A percentile compares a stretch with the other conserved stretches of the same genome.
phyloP scores from a whole-genome alignment of 2,329 filamentous ascomycete genomes.

The Diaporthe amygdali region DNA sequence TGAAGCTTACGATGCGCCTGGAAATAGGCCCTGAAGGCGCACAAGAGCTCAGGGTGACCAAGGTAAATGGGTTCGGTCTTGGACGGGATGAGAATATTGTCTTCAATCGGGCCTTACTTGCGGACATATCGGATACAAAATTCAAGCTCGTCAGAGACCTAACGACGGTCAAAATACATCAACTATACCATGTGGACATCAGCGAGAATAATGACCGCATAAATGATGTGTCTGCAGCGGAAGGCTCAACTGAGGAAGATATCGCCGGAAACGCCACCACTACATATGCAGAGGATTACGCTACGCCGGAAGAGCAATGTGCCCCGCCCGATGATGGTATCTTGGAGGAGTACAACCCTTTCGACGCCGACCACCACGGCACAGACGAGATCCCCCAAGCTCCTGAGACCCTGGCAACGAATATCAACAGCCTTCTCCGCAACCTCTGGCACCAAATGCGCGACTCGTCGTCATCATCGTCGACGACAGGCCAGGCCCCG shows the following conservation, averaged over 20 bases:
- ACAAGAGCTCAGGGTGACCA: conserved; percentile 72
- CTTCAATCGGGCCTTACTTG: conserved; percentile 76
- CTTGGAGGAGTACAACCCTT: background rate
- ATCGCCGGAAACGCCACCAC: conserved; percentile 19
- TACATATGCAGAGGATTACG: background rate
- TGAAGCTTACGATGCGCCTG: conserved; percentile 71
- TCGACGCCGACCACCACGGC: background rate
- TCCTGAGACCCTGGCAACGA: conserved; percentile 17
- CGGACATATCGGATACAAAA: conserved; percentile 80
- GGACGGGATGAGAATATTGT: conserved; percentile 89
- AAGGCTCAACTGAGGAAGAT: conserved; percentile 25
- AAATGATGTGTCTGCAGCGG: conserved; percentile 28
- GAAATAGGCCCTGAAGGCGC: conserved; percentile 53
- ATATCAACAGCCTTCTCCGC: conserved; percentile 23
- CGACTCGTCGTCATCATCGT: conserved; percentile 26
- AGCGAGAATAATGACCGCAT: conserved; percentile 53
- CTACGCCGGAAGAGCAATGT: background rate
- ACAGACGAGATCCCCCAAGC: background rate
- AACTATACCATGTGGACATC: conserved; percentile 70
- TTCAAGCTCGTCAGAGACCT: conserved; percentile 80
- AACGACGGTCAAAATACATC: conserved; percentile 42
- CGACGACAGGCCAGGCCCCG: conserved; percentile 24
- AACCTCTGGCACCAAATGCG: conserved; percentile 38
- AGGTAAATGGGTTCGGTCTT: conserved; percentile 79
- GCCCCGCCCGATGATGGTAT: conserved; percentile 2